Percentiles rank a stretch among this genome's conserved stretches.
Evolutionary conservation across 2,329 filamentous ascomycete genomes (phyloP).

Genomic region (Penicillium sp.): DNA sequence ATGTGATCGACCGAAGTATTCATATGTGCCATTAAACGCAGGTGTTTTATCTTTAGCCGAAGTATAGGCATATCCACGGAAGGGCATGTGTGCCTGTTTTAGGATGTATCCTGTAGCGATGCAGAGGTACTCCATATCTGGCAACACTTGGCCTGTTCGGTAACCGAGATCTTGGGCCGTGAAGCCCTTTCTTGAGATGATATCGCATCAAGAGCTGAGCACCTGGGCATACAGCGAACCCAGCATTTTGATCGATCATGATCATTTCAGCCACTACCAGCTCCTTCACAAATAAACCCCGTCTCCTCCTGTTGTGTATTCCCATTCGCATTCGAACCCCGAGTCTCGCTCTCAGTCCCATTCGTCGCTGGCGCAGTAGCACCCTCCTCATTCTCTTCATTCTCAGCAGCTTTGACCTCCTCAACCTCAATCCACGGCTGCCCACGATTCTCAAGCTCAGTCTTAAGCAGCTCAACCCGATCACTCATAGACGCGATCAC

Average conservation of each 20-base stretch:
- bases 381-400: slow-evolving; percentile 20
- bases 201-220: not conserved
- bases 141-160: not conserved
- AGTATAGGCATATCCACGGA: not conserved
- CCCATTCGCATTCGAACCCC: not conserved
- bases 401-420: slow-evolving; percentile 19
- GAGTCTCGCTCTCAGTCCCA: slow-evolving; percentile 12
- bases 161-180: not conserved
- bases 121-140: not conserved
- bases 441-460: slow-evolving; percentile 51
- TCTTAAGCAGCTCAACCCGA: slow-evolving; percentile 50
- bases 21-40: too few species aligned
- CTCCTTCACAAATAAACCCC: slow-evolving; percentile 32
- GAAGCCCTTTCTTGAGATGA: too few species aligned
- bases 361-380: slow-evolving; percentile 17
- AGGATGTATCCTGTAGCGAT: not conserved
- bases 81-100: not conserved
- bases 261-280: not conserved
- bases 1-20: not conserved
- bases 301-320: slow-evolving; percentile 13
- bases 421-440: slow-evolving; percentile 47
- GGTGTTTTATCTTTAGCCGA: too few species aligned
- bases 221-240: not conserved
- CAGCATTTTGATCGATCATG: not conserved
- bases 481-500: slow-evolving; percentile 54